Percentiles rank a stretch among this genome's conserved stretches.
These are phyloP conservation scores for Acorus calamus DNA, from an alignment of 106 monocot species.

Conservation along the genomic window DNA sequence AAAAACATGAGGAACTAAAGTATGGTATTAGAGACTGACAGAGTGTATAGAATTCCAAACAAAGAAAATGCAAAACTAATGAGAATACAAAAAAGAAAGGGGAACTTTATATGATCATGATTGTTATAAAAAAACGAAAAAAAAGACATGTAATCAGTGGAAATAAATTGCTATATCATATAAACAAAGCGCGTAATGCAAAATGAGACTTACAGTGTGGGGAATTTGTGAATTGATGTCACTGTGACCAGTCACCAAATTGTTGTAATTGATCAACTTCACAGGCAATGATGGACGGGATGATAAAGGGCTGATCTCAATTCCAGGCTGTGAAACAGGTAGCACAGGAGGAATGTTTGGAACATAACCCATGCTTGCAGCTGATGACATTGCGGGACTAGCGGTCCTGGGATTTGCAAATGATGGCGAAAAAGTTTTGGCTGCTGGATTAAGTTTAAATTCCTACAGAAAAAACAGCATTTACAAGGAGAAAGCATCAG, in stretches of 20 bases:
- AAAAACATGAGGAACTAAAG: too few species aligned
- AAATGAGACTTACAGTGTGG: constrained; percentile 24
- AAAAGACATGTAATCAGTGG: too few species aligned
- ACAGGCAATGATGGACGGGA: constrained; percentile 11
- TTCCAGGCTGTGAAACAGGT: constrained; percentile 11
- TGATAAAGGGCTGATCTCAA: constrained; percentile 21
- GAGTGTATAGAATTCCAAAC: too few species aligned
- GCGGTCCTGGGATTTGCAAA: constrained; percentile 17
- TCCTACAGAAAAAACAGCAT: constrained; percentile 19
- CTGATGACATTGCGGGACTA: constrained; percentile 5
- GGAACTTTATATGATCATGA: too few species aligned
- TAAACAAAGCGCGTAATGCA: neutral
- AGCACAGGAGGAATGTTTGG: constrained; percentile 8
- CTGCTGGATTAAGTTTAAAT: constrained; percentile 50
- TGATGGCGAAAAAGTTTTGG: constrained; percentile 38
- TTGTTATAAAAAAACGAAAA: too few species aligned
- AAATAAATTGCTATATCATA: too few species aligned
- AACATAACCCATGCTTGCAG: constrained; percentile 8
- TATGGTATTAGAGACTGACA: too few species aligned
- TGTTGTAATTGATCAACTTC: constrained; percentile 28
- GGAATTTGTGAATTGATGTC: constrained; percentile 21
- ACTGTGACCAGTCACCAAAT: constrained; percentile 16
- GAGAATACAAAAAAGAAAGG: too few species aligned
- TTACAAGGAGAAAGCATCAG: too few species aligned
- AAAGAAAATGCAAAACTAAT: too few species aligned